Percentiles rank a stretch among this genome's conserved stretches.
Evolutionary conservation across 371 early-diverging fungal genomes (phyloP).

Genomic region (Scutellospora calospora): DNA sequence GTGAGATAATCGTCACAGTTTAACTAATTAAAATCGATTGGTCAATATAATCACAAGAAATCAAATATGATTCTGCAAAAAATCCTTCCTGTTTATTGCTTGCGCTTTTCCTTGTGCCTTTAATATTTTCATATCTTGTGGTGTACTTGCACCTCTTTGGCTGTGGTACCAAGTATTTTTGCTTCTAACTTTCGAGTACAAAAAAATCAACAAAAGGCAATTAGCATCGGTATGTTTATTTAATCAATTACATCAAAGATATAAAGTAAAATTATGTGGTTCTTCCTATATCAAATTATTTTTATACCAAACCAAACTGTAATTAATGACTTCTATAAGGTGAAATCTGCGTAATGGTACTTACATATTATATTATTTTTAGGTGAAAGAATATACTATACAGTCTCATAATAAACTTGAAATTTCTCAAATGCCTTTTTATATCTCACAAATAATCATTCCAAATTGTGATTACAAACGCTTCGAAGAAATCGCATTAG

Average conservation of each 20-base stretch:
- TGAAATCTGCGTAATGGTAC: not conserved
- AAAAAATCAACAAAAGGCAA: not conserved
- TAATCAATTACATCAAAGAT: not conserved
- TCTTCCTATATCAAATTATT: too few relatives aligned
- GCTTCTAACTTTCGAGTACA: not conserved
- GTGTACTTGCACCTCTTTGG: slow-evolving; percentile 17
- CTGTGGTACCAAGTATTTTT: not conserved
- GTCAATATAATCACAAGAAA: too few relatives aligned
- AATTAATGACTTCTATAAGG: not conserved
- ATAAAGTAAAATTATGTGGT: too few relatives aligned
- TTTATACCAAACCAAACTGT: too few relatives aligned
- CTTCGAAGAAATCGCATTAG: slow-evolving; percentile 20
- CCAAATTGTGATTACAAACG: slow-evolving; percentile 13
- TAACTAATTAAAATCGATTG: too few relatives aligned
- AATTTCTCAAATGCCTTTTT: slow-evolving; percentile 1
- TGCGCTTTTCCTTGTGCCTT: not conserved
- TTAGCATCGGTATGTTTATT: slow-evolving; percentile 14
- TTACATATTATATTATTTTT: not conserved
- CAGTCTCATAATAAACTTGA: not conserved
- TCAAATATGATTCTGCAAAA: too few relatives aligned
- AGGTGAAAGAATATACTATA: slow-evolving; percentile 9
- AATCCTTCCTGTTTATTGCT: too few relatives aligned
- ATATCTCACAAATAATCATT: slow-evolving; percentile 27
- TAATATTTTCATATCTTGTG: slow-evolving; percentile 12
- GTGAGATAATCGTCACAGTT: too few relatives aligned